phyloP scores from a whole-genome alignment of 306 rosid genomes.

The Cucurbita pepo region DNA sequence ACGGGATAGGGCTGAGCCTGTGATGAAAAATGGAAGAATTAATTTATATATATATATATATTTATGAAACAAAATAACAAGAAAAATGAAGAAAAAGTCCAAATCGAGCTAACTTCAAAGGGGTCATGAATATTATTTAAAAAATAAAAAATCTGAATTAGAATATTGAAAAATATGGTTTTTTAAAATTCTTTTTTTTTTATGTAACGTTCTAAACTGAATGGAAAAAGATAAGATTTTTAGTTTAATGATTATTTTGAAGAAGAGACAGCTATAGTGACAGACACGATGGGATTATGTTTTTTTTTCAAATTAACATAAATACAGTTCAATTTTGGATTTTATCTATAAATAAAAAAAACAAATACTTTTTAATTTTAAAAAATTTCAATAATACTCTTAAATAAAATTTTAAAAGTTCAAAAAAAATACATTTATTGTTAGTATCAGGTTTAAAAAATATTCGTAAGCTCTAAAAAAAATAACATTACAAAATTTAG shows the following conservation, averaged over 20 bases:
- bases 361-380: too few relatives aligned
- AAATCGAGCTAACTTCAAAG: background rate
- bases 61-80: background rate
- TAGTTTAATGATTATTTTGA: background rate
- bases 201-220: background rate
- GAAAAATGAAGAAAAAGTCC: background rate
- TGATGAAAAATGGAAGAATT: background rate
- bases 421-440: too few relatives aligned
- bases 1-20: background rate
- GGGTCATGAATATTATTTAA: background rate
- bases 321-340: too few relatives aligned
- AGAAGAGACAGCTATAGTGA: background rate
- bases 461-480: fast-evolving
- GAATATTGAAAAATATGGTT: background rate
- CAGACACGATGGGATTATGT: background rate
- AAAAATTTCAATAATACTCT: too few relatives aligned
- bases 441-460: too few relatives aligned
- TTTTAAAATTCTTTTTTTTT: background rate
- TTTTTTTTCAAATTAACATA: background rate
- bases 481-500: too few relatives aligned
- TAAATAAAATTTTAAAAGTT: too few relatives aligned
- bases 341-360: too few relatives aligned
- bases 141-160: background rate
- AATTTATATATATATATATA: too few relatives aligned
- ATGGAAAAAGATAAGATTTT: background rate